These are phyloP conservation scores for Talaromyces sp. DNA, from an alignment of 2,329 filamentous ascomycete genomes.

Conservation along the genomic window DNA sequence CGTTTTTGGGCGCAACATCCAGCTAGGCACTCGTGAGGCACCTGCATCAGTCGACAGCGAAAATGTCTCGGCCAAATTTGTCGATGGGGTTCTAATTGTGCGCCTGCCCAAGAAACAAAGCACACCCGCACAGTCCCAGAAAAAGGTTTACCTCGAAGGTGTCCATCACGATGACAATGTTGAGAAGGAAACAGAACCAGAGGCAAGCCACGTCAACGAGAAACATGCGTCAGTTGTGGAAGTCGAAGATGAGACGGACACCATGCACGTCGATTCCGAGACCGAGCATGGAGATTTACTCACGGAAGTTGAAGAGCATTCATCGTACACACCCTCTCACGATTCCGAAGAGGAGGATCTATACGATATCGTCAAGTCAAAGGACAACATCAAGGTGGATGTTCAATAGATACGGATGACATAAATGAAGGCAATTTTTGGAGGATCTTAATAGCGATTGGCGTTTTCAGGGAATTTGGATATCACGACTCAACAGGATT, in stretches of 20 bases:
- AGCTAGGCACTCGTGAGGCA: constrained; percentile 46
- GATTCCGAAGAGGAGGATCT: constrained; percentile 11
- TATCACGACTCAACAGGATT: neutral
- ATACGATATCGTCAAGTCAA: neutral
- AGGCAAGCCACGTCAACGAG: neutral
- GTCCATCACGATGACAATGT: neutral
- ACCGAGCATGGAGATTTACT: constrained; percentile 17
- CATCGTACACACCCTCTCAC: constrained; percentile 9
- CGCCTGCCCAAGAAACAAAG: constrained; percentile 68
- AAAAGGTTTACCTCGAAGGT: constrained; percentile 15
- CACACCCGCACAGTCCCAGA: constrained; percentile 30
- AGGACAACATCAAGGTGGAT: constrained; percentile 1
- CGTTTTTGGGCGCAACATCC: constrained; percentile 65
- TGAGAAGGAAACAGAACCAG: neutral
- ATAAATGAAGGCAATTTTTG: neutral
- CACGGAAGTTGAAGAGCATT: constrained; percentile 19
- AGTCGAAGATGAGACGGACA: constrained; percentile 12
- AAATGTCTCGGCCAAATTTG: constrained; percentile 66
- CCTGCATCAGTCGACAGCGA: constrained; percentile 62
- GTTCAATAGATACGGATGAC: neutral
- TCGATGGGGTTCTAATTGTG: constrained; percentile 71
- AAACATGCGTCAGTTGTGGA: constrained; percentile 8
- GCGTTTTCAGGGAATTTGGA: neutral
- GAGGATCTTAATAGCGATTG: neutral
- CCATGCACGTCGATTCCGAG: constrained; percentile 18